Conservation (phyloP, 257 asterid species). For the Nyctanthes arbortristis region DNA sequence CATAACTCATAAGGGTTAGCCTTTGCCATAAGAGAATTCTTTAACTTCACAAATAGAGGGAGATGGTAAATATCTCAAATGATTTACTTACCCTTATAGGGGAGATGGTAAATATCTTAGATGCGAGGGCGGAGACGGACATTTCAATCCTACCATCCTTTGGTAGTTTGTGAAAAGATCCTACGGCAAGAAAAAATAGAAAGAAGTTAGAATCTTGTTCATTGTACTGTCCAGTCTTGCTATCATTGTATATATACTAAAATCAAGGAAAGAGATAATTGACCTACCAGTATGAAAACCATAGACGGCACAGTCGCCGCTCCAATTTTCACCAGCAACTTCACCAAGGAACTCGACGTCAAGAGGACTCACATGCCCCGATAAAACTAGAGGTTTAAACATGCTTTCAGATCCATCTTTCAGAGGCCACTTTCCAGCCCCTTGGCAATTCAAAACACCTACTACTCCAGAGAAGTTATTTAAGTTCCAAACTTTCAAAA, state of each 20-base stretch:
- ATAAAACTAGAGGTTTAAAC: not conserved
- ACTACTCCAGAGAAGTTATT: conserved; percentile 31
- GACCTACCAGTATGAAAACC: conserved; percentile 25
- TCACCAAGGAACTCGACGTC: conserved; percentile 28
- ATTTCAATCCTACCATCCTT: conserved; percentile 17
- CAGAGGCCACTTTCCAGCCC: conserved; percentile 34
- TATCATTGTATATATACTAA: too few relatives aligned
- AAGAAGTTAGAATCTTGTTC: too few relatives aligned
- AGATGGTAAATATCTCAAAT: too few relatives aligned
- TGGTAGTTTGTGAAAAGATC: conserved; percentile 21
- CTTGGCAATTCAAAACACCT: conserved; percentile 39
- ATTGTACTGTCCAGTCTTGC: too few relatives aligned
- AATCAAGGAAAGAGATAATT: not conserved
- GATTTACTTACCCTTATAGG: conserved; percentile 25
- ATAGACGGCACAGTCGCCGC: conserved; percentile 22
- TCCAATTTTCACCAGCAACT: conserved; percentile 22
- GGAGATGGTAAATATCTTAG: conserved; percentile 27
- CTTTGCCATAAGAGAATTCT: too few relatives aligned
- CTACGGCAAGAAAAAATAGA: conserved; percentile 6
- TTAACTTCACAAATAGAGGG: too few relatives aligned
- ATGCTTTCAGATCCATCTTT: conserved; percentile 5
- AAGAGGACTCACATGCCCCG: conserved; percentile 24
- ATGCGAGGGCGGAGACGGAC: conserved; percentile 6
- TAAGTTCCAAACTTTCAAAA: conserved; percentile 42
- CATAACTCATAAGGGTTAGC: too few relatives aligned